Conservation (phyloP, 495 filamentous ascomycete genomes). For the Aspergillus ellipticus region DNA sequence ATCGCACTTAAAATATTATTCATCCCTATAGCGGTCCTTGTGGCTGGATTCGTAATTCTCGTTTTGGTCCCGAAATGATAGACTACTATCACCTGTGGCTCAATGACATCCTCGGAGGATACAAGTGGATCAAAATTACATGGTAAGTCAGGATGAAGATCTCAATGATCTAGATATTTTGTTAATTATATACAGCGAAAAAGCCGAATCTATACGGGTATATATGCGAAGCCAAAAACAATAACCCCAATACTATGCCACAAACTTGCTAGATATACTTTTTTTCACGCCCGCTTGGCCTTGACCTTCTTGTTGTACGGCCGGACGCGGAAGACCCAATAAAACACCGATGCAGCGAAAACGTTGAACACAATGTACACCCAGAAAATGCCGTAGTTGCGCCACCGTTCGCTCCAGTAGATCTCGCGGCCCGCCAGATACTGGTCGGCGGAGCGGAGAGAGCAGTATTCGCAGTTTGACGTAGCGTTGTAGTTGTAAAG, state of each 20-base stretch:
- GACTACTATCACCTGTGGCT: too few relatives aligned
- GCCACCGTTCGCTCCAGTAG: conserved; percentile 28
- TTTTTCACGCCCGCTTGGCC: neutral
- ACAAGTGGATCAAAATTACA: too few relatives aligned
- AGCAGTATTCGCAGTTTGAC: conserved; percentile 41
- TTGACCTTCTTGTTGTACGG: neutral
- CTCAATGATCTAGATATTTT: too few relatives aligned
- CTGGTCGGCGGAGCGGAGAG: conserved; percentile 36
- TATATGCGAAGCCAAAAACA: too few relatives aligned
- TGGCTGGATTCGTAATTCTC: too few relatives aligned
- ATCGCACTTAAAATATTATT: too few relatives aligned
- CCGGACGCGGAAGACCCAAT: conserved; percentile 47
- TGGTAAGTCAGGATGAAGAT: too few relatives aligned
- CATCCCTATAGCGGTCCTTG: too few relatives aligned
- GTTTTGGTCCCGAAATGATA: too few relatives aligned
- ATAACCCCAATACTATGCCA: neutral
- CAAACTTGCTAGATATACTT: neutral
- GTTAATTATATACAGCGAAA: too few relatives aligned
- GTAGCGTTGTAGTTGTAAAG: conserved; percentile 45
- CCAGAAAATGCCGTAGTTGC: conserved; percentile 50
- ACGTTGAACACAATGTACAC: conserved; percentile 47
- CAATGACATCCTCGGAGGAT: too few relatives aligned
- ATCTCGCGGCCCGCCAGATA: conserved; percentile 33
- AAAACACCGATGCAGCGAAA: conserved; percentile 38
- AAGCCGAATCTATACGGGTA: too few relatives aligned